Evolutionary conservation across 1,284 basidiomycete genomes (phyloP).

Genomic region (Irpex sp.): DNA sequence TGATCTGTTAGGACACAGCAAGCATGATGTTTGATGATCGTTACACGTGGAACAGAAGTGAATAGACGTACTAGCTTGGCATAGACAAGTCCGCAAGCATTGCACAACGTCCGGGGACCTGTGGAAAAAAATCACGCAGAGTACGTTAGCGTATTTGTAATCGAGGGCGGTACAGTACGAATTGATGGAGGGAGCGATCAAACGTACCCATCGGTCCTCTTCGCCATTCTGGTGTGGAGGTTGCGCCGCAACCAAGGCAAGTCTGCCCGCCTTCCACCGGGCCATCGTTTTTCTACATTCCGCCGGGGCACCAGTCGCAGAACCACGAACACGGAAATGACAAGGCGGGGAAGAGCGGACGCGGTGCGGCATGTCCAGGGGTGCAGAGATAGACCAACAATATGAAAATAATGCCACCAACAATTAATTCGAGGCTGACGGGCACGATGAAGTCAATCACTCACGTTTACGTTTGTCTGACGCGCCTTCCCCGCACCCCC

Average conservation of each 20-base stretch:
- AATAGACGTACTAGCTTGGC: slow-evolving; percentile 56
- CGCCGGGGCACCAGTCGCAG: not conserved
- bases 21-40: not conserved
- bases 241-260: slow-evolving; percentile 73
- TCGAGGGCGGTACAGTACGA: not conserved
- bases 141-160: not conserved
- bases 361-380: not conserved
- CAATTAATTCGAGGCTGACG: not conserved
- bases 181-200: slow-evolving; percentile 2
- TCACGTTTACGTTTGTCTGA: slow-evolving; percentile 16
- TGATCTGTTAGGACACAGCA: slow-evolving; percentile 23
- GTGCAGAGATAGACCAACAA: not conserved
- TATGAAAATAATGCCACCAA: not conserved
- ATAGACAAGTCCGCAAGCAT: slow-evolving; percentile 75
- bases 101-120: slow-evolving; percentile 72
- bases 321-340: not conserved
- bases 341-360: not conserved
- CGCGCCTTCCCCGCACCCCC: slow-evolving; percentile 13
- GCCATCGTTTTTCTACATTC: slow-evolving; percentile 38
- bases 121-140: slow-evolving; percentile 9
- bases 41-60: not conserved
- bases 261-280: slow-evolving; percentile 52
- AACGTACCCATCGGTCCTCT: slow-evolving; percentile 68
- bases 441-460: not conserved
- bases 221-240: slow-evolving; percentile 82